Evolutionary conservation across 2,329 filamentous ascomycete species (phyloP), one percentile per base, ranked within the genome.

Genomic region (Zymoseptoria tritici): DNA sequence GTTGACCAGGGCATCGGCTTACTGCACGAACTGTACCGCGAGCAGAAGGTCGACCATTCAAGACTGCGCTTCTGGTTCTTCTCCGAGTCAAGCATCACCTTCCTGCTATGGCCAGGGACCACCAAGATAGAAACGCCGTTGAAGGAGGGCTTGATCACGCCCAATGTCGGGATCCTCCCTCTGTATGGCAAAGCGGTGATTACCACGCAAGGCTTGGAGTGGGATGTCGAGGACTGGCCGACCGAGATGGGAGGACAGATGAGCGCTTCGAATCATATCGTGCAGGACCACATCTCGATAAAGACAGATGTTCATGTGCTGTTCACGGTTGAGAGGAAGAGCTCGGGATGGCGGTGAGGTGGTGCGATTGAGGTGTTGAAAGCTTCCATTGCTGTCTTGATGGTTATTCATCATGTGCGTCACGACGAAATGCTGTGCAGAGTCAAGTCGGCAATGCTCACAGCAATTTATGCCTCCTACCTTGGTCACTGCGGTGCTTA

Each of bases 1-100:
- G 89, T 97, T 16, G 94, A 99, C 74, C 94, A 99, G 73, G 93
- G 88, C 1, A 81, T 99, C 54, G 91, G 90, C 59, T 86, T 96
- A 68, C 81, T 99, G 56, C 90, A 96, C 72, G 90, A 97, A 71
- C 80, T 97, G 52, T 92, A 82, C 59, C 75, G 78, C 60, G 81
- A 80, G 66, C 75, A 79, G 58, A 69, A 64, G 46, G 56, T 60
- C 24, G 67, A 69, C 36, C 70, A 82, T 52, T 76, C 80, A 0
- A 72, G 70, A n/a, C 64, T 75, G 19, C 73, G 73, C 20, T 68
- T 97, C 64, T 96, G 87, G 75, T 82, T 99, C 8, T 81, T 97
- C 52, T 92, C 90, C 1, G 87, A 88, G 62, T 85, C 88, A 69
- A 92, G 87, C 68, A 77, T 97, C 50, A 91, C 90, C 0, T 93